Conservation (phyloP, 768 basidiomycete genomes). For the Hortiboletus campestris region DNA sequence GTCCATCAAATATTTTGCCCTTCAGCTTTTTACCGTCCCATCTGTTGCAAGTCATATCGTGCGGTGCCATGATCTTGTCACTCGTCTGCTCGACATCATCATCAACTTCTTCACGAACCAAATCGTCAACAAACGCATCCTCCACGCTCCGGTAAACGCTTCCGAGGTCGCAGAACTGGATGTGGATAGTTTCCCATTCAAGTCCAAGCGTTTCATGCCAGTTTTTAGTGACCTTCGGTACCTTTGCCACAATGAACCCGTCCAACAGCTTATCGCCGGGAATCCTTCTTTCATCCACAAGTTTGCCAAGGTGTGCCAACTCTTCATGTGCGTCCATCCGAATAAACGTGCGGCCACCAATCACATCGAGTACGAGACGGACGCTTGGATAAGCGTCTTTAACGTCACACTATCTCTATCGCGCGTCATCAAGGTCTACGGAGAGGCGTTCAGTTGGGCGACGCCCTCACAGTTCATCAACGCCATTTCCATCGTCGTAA, state of each 20-base stretch:
- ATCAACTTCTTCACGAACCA: conserved; percentile 92
- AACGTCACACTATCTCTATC: conserved; percentile 90
- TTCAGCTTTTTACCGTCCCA: conserved; percentile 92
- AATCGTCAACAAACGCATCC: conserved; percentile 68
- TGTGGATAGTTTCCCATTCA: conserved; percentile 84
- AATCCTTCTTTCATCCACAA: conserved; percentile 65
- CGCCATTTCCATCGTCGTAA: conserved; percentile 67
- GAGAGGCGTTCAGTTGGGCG: conserved; percentile 71
- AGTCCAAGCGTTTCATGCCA: conserved; percentile 94
- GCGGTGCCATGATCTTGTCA: conserved; percentile 66
- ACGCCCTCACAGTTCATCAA: conserved; percentile 56
- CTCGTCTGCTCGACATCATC: conserved; percentile 79
- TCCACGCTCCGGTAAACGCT: conserved; percentile 25
- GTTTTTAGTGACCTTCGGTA: conserved; percentile 90
- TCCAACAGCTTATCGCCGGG: conserved; percentile 74
- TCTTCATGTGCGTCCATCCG: conserved; percentile 94
- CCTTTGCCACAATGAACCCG: conserved; percentile 75
- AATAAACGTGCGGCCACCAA: conserved; percentile 77
- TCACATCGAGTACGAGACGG: conserved; percentile 96
- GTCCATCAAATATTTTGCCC: conserved; percentile 89
- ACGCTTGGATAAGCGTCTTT: conserved; percentile 96
- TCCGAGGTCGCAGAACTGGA: conserved; percentile 48
- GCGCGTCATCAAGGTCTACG: conserved; percentile 85
- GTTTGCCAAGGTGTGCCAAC: conserved; percentile 73
- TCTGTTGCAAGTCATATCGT: conserved; percentile 81